Evolutionary conservation across 495 filamentous ascomycete species (phyloP), one percentile per base, ranked within the genome.

Genomic region (Podospora anserina): DNA sequence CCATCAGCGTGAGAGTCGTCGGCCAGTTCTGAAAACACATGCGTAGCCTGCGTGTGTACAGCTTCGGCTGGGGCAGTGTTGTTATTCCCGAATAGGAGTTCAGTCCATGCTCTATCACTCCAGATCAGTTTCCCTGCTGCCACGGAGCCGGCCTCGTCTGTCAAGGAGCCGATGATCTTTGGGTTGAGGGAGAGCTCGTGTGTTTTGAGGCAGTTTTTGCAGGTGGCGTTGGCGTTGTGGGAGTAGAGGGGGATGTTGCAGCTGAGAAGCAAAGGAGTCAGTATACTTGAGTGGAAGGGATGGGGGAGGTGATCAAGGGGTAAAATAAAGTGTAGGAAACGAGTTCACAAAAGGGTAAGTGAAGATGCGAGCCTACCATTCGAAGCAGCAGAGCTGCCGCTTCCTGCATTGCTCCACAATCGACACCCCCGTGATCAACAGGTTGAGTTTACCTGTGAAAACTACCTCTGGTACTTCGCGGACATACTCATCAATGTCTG

Each of bases 401-500:
- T 83, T 80, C 18, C 81, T 78, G 68, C 79, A 78, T 62, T 80
- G 72, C 18, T 78, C 73, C 54, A 81, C 73, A 34, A 90, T 76
- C 56, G 82, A 82, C 71, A 87, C 78, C 53, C 86, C 85, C 16
- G 84, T 75, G 30, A 90, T 81, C 5, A 87, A 70, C 3, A 89
- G 77, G 71, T 82, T 88, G 64, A 91, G 76, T 68, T 85, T 89
- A 28, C 87, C 88, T 11, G 81, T 85, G 75, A 89, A 88, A 27
- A 74, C 74, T 13, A 81, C 77, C 23, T 59, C 49, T 6, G 71
- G 54, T 66, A 78, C 71, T 2, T 71, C 61, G 26, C 82, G 75
- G 9, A 83, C 84, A 75, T 80, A 86, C n/a, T 85, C 82, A 74
- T 89, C 88, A 9, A 90, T 70, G 60, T 90, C 86, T 27, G 84